Evolutionary conservation across 2,329 filamentous ascomycete species (phyloP).

Genomic region (Aureobasidium sp.): DNA sequence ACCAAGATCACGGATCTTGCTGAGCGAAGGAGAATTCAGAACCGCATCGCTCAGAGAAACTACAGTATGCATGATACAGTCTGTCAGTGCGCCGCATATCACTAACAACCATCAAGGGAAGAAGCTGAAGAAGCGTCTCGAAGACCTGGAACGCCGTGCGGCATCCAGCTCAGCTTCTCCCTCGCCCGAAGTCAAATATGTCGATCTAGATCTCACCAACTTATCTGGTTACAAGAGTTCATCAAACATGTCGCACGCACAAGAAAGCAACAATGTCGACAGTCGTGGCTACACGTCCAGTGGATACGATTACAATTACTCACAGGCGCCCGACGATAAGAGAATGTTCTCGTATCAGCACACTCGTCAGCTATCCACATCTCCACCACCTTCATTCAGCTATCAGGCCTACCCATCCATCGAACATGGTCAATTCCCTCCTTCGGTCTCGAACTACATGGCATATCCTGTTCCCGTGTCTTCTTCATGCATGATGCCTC

Average conservation of each 20-base stretch:
- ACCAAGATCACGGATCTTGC: constrained; percentile 97
- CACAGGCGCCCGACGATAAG: constrained; percentile 47
- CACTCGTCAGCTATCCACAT: constrained; percentile 62
- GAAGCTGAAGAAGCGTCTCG: constrained; percentile 84
- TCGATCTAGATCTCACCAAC: constrained; percentile 39
- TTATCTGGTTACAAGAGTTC: not conserved
- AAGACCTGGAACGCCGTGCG: constrained; percentile 75
- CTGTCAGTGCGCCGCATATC: not conserved
- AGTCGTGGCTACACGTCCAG: not conserved
- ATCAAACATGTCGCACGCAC: not conserved
- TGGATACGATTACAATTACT: constrained; percentile 5
- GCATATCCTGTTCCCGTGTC: constrained; percentile 7
- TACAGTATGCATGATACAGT: constrained; percentile 61
- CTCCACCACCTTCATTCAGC: constrained; percentile 61
- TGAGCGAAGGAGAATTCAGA: constrained; percentile 89
- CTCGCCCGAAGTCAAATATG: constrained; percentile 54
- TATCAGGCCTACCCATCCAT: constrained; percentile 34
- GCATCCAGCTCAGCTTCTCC: constrained; percentile 56
- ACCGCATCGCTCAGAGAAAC: constrained; percentile 94
- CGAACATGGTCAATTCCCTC: constrained; percentile 37
- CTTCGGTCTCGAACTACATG: constrained; percentile 36
- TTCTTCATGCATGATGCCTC: constrained; percentile 1
- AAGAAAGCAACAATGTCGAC: constrained; percentile 21
- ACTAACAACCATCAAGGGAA: constrained; percentile 54
- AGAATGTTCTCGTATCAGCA: constrained; percentile 60